Percentiles rank a stretch among this genome's conserved stretches.
Evolutionary conservation across 192 early-diverging fungal species (phyloP).

Genomic region (Mortierella alpina): DNA sequence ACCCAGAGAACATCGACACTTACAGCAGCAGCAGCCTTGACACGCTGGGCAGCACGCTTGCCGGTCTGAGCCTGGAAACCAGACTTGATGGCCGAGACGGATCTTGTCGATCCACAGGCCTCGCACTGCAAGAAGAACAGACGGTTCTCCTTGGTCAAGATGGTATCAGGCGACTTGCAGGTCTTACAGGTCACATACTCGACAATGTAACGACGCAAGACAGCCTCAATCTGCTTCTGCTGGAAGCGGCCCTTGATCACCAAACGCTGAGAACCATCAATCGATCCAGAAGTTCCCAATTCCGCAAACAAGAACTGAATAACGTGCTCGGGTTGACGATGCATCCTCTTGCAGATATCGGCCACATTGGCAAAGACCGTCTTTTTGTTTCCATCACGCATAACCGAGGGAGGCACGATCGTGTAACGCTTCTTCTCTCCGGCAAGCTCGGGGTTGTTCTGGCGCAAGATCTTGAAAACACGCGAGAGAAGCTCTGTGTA

Average conservation of each 20-base stretch:
- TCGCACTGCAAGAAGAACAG: constrained; percentile 98
- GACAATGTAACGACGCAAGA: constrained; percentile 96
- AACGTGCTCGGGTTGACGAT: constrained; percentile 94
- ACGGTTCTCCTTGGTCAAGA: constrained; percentile 95
- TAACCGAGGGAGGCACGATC: constrained; percentile 91
- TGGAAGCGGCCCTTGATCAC: constrained; percentile 98
- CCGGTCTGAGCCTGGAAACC: constrained; percentile 93
- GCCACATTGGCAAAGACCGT: constrained; percentile 95
- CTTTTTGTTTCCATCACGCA: constrained; percentile 95
- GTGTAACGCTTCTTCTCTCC: constrained; percentile 96
- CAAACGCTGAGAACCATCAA: constrained; percentile 90
- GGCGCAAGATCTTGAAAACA: constrained; percentile 89
- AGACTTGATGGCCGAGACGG: constrained; percentile 96
- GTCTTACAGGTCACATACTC: constrained; percentile 99
- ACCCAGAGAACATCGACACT: too few species aligned
- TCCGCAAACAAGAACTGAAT: constrained; percentile 98
- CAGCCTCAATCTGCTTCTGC: constrained; percentile 98
- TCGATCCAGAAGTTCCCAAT: constrained; percentile 97
- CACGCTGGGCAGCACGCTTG: constrained; percentile 63
- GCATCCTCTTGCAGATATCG: constrained; percentile 95
- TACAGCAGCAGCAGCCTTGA: not conserved
- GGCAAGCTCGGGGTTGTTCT: constrained; percentile 93
- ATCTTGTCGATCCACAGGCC: constrained; percentile 92
- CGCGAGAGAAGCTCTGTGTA: constrained; percentile 92
- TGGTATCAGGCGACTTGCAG: constrained; percentile 95